Percentiles rank a stretch among this genome's conserved stretches.
Evolutionary conservation across 2,329 filamentous ascomycete species (phyloP).

Genomic region (Beauveria asiatica): DNA sequence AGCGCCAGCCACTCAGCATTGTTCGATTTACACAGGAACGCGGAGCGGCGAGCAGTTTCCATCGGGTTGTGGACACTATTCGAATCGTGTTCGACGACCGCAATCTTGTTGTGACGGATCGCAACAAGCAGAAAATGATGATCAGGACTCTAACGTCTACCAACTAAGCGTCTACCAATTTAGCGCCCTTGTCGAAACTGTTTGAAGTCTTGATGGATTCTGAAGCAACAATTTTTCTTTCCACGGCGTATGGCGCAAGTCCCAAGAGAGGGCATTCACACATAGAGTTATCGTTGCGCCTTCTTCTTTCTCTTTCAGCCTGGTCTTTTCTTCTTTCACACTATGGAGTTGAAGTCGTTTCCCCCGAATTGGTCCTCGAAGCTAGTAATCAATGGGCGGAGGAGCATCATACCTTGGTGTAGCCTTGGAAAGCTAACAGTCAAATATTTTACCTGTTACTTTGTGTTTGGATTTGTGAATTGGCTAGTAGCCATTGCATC

Average conservation of each 20-base stretch:
- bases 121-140: conserved; percentile 63
- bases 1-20: conserved; percentile 66
- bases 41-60: conserved; percentile 85
- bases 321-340: not conserved
- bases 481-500: not conserved
- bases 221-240: not conserved
- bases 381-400: conserved; percentile 7
- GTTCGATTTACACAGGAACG: conserved; percentile 81
- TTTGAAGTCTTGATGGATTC: not conserved
- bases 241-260: not conserved
- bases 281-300: not conserved
- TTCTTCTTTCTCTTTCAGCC: not conserved
- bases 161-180: conserved; percentile 23
- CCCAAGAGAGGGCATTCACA: not conserved
- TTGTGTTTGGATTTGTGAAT: conserved; percentile 10
- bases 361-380: not conserved
- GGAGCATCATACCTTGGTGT: not conserved
- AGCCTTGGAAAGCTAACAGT: conserved; percentile 5
- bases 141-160: conserved; percentile 51
- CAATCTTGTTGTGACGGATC: conserved; percentile 60
- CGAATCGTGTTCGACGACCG: conserved; percentile 58
- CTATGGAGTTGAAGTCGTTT: not conserved
- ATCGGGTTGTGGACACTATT: conserved; percentile 71
- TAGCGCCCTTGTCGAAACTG: not conserved
- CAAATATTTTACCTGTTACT: conserved; percentile 8